These are phyloP conservation scores for Talaromyces borbonicus DNA, from an alignment of 495 filamentous ascomycete genomes.

Conservation along the genomic window DNA sequence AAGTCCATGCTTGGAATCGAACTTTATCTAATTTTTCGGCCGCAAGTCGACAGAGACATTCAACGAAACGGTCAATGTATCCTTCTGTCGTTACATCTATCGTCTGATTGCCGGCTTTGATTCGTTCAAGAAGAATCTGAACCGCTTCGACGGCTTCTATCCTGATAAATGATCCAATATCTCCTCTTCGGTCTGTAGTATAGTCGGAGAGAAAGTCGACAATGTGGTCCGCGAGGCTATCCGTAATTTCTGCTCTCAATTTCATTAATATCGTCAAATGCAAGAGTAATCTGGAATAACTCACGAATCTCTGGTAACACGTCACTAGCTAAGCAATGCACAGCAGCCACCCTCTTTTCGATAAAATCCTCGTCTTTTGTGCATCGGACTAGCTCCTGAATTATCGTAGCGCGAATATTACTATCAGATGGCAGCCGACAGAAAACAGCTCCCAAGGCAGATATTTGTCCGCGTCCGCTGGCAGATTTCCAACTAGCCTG, in stretches of 20 bases:
- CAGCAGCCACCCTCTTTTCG: conserved; percentile 49
- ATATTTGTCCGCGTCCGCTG: conserved; percentile 36
- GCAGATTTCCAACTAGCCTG: conserved; percentile 27
- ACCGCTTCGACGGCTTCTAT: conserved; percentile 64
- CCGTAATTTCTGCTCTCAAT: conserved; percentile 1
- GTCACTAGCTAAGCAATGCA: conserved; percentile 46
- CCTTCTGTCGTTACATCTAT: background rate
- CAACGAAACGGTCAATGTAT: conserved; percentile 22
- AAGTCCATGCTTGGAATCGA: conserved; percentile 53
- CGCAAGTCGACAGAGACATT: conserved; percentile 55
- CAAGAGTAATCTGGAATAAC: background rate
- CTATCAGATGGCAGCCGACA: conserved; percentile 16
- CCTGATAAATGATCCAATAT: conserved; percentile 77
- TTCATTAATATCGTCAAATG: background rate
- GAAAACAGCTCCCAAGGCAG: conserved; percentile 33
- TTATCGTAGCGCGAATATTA: conserved; percentile 17
- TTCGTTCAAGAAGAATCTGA: conserved; percentile 17
- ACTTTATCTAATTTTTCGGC: conserved; percentile 87
- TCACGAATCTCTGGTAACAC: conserved; percentile 35
- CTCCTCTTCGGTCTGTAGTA: conserved; percentile 73
- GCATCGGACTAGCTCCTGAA: conserved; percentile 26
- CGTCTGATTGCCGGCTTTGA: background rate
- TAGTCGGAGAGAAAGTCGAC: conserved; percentile 68
- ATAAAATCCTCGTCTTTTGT: conserved; percentile 38
- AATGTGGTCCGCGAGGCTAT: conserved; percentile 17